Conservation (phyloP, 83 land plant species). For the Picea abies region DNA sequence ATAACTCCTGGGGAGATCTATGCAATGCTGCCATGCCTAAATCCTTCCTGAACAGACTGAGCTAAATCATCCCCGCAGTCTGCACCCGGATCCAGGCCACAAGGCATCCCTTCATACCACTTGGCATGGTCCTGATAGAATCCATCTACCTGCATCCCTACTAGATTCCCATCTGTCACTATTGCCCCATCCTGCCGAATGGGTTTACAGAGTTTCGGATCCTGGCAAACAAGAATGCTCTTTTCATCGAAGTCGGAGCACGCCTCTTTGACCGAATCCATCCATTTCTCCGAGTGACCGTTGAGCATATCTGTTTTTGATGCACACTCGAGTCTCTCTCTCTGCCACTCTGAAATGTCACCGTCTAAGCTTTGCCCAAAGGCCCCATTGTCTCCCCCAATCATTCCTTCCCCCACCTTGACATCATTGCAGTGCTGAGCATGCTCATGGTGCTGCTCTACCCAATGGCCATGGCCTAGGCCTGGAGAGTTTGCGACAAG, state of each 20-base stretch:
- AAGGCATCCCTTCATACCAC: conserved; percentile 80
- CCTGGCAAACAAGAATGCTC: conserved; percentile 53
- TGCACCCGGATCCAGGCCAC: conserved; percentile 56
- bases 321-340: conserved; percentile 38
- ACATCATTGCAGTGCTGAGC: conserved; percentile 45
- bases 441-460: conserved; percentile 23
- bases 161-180: conserved; percentile 50
- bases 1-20: conserved; percentile 15
- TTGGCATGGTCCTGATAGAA: conserved; percentile 69
- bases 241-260: conserved; percentile 60
- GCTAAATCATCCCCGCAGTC: conserved; percentile 56
- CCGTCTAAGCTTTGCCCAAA: conserved; percentile 48
- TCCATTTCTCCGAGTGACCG: conserved; percentile 58
- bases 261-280: conserved; percentile 31
- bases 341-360: conserved; percentile 49
- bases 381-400: conserved; percentile 24
- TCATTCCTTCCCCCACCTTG: conserved; percentile 45
- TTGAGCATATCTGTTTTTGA: conserved; percentile 37
- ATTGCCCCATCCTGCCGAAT: conserved; percentile 53
- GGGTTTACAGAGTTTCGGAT: conserved; percentile 60
- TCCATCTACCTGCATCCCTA: conserved; percentile 67
- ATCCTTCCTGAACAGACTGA: conserved; percentile 32
- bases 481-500: conserved; percentile 44
- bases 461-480: conserved; percentile 33
- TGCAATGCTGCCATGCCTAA: conserved; percentile 54